phyloP scores from a whole-genome alignment of 163 green algal genomes.

The Scenedesmus sp. region DNA sequence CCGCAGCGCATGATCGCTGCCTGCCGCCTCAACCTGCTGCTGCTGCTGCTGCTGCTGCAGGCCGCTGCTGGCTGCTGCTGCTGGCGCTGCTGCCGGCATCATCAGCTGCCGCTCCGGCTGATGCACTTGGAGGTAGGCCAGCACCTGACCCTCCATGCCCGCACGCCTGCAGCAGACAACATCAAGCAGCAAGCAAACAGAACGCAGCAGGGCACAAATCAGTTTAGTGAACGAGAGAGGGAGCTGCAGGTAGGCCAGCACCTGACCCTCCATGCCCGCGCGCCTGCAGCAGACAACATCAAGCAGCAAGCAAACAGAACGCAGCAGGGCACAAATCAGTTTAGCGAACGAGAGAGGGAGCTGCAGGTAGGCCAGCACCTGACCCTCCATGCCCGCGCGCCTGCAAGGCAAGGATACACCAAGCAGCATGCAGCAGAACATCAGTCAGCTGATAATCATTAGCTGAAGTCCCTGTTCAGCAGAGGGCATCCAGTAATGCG shows the following conservation, averaged over 20 bases:
- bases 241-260: constrained; percentile 31
- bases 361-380: constrained; percentile 35
- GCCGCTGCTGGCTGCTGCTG: constrained; percentile 5
- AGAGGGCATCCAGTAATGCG: too few relatives aligned
- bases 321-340: neutral
- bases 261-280: constrained; percentile 38
- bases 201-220: neutral
- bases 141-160: constrained; percentile 41
- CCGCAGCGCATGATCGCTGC: neutral
- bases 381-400: constrained; percentile 39
- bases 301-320: neutral
- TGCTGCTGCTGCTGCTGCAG: constrained; percentile 26
- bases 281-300: neutral
- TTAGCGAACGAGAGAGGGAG: neutral
- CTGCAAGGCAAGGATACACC: neutral
- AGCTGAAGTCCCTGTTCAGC: too few relatives aligned
- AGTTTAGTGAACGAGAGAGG: neutral
- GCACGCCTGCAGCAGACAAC: constrained; percentile 21
- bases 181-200: neutral
- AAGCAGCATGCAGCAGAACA: neutral
- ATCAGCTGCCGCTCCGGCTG: constrained; percentile 38
- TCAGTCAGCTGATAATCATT: too few relatives aligned
- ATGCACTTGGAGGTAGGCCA: constrained; percentile 43
- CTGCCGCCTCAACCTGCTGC: neutral
- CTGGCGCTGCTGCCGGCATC: constrained; percentile 4